phyloP scores from a whole-genome alignment of 1,284 basidiomycete genomes.

The Rhodotorula mucilaginosa region DNA sequence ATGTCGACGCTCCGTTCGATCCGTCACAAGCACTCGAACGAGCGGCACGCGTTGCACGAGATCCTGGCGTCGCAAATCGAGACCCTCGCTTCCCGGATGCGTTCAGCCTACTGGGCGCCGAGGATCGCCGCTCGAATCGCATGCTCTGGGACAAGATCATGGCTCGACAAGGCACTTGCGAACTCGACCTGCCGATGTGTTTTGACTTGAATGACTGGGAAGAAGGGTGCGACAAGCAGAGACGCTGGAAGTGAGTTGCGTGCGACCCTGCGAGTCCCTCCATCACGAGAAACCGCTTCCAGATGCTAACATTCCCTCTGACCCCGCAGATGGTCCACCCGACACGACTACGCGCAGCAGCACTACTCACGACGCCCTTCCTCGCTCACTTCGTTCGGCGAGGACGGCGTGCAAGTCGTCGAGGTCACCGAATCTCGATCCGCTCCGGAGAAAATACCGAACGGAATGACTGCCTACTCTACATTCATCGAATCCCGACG shows the following conservation, averaged over 20 bases:
- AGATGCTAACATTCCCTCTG: background rate
- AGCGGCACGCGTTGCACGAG: background rate
- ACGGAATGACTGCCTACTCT: background rate
- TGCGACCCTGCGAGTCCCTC: background rate
- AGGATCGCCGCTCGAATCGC: conserved; percentile 1
- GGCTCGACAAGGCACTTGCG: background rate
- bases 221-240: background rate
- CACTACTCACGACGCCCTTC: conserved; percentile 3
- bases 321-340: conserved; percentile 15
- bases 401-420: conserved; percentile 12
- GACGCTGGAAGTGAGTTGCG: conserved; percentile 15
- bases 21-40: background rate
- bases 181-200: conserved; percentile 21
- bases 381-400: conserved; percentile 4
- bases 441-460: background rate
- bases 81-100: conserved; percentile 12
- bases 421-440: conserved; percentile 2
- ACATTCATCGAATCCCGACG: background rate
- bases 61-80: background rate
- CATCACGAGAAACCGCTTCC: too few relatives aligned
- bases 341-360: conserved; percentile 15
- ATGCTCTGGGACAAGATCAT: background rate
- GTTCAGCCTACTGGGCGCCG: conserved; percentile 6
- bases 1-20: background rate
- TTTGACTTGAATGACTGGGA: conserved; percentile 32